A percentile compares a stretch with the other conserved stretches of the same genome.
phyloP scores from a whole-genome alignment of 1,139 yeast genomes.

The Yamadazyma dendronema region DNA sequence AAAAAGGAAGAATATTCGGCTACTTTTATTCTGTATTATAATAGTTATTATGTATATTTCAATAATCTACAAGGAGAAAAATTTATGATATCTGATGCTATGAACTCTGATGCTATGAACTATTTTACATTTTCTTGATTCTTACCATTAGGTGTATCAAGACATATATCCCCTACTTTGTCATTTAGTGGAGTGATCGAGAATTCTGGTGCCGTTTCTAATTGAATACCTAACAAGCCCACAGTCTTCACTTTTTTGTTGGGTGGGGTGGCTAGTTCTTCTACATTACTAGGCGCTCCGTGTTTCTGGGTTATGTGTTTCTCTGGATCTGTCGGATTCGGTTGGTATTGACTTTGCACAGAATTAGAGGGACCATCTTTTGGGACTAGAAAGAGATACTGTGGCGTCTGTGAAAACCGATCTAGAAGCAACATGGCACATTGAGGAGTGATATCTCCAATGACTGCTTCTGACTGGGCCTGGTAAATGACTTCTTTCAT shows the following conservation, averaged over 20 bases:
- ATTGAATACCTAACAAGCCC: constrained; percentile 15
- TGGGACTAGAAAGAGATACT: not conserved
- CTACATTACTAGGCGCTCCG: constrained; percentile 1
- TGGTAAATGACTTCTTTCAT: too few relatives aligned
- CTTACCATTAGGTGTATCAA: constrained; percentile 7
- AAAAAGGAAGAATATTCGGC: not conserved
- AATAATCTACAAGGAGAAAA: constrained; percentile 5
- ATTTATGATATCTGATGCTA: not conserved
- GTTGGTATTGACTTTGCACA: too few relatives aligned
- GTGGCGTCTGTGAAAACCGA: constrained; percentile 2
- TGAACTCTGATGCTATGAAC: constrained; percentile 3
- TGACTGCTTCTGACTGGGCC: too few relatives aligned
- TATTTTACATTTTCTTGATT: not conserved
- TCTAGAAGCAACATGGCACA: too few relatives aligned
- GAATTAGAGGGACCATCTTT: too few relatives aligned
- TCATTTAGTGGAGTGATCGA: constrained; percentile 18
- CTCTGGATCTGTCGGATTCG: too few relatives aligned
- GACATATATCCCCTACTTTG: constrained; percentile 14
- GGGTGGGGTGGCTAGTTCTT: constrained; percentile 8
- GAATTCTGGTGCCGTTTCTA: constrained; percentile 4
- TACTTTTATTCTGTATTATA: constrained; percentile 5
- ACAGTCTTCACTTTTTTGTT: constrained; percentile 7
- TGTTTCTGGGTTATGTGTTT: constrained; percentile 6
- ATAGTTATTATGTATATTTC: constrained; percentile 3
- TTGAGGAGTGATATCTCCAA: too few relatives aligned